A percentile compares a stretch with the other conserved stretches of the same genome.
Conservation (phyloP, 139 green algal species). For the Tetratostichococcus sp. region DNA sequence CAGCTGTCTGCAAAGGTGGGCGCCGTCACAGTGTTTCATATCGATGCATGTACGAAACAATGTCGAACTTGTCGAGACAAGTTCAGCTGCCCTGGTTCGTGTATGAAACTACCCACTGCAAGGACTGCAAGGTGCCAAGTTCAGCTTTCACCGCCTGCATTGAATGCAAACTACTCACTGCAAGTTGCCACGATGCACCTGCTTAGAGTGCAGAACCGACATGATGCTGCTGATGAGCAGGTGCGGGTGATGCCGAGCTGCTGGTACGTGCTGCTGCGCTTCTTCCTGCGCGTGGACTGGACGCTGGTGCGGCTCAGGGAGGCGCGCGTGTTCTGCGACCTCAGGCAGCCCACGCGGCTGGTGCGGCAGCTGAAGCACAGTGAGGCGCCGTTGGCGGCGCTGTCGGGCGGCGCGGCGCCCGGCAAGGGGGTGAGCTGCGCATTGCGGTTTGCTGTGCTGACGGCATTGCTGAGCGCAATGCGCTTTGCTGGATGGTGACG, state of each 20-base stretch:
- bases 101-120: no score
- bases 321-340: conserved; percentile 62
- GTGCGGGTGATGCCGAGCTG: conserved; percentile 73
- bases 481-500: no score
- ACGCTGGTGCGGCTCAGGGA: conserved; percentile 73
- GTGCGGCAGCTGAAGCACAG: conserved; percentile 48
- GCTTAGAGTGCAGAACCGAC: no score
- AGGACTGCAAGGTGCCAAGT: no score
- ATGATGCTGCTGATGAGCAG: conserved; percentile 21
- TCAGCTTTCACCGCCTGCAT: no score
- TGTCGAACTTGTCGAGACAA: no score
- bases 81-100: neutral
- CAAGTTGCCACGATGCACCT: no score
- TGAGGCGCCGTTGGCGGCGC: conserved; percentile 59
- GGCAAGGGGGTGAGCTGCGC: conserved; percentile 18
- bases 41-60: no score
- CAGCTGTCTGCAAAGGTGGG: conserved; percentile 38
- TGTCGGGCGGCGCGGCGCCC: conserved; percentile 47
- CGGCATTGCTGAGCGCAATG: no score
- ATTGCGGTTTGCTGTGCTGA: no score
- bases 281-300: conserved; percentile 84
- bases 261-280: conserved; percentile 84
- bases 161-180: no score
- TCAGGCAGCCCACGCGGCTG: neutral
- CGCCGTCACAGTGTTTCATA: no score